Base-by-base conservation (phyloP, 345 rosid species). In the Pistacia atlantica region DNA sequence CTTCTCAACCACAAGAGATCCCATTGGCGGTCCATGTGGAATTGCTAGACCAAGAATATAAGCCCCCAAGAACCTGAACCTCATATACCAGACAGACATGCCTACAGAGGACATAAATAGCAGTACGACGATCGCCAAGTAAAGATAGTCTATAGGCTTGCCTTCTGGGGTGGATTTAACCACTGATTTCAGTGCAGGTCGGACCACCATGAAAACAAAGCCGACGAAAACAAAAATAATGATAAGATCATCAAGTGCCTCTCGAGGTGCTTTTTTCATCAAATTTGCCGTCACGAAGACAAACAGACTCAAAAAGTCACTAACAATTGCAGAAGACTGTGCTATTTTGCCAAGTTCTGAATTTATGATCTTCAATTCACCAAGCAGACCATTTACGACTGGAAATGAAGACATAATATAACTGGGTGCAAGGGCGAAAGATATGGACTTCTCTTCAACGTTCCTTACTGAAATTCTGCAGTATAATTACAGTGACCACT, bases 351-450 rank as follows among this genome's bases (percentile, higher is more conserved):
- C 82, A 6, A 82, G 75, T 71, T 82, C 85, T 0, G 82, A 64
- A 60, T 82, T 82, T 35, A 67, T 54, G 58, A 82, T 51, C 52
- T 37, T 46, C 33, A 74, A 52, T 35, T 64, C 62, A 13, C 8
- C 74, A 2, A 89, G 81, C 4, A 91, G 87, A 69, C 77, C 61
- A 13, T 83, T 80, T 14, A 88, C 76, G 54, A 86, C 89, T 0
- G 90, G 83, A 52, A 83, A 83, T 1, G 89, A 69, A 1, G 88
- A 83, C 9, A 4, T 0, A 2, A 11, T 18, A 14, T 6, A 37
- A 82, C 11, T 18, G 80, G 85, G 68, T 79, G 84, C 38, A 75
- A 5, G 45, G 6, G 37, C 37, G 18, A 74, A 11, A 2, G n/a
- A 2, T 38, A 35, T 35, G 5, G 6, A 1, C 6, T 12, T 38